phyloP scores from a whole-genome alignment of 2,329 filamentous ascomycete genomes.

The Cladosporium sp. region DNA sequence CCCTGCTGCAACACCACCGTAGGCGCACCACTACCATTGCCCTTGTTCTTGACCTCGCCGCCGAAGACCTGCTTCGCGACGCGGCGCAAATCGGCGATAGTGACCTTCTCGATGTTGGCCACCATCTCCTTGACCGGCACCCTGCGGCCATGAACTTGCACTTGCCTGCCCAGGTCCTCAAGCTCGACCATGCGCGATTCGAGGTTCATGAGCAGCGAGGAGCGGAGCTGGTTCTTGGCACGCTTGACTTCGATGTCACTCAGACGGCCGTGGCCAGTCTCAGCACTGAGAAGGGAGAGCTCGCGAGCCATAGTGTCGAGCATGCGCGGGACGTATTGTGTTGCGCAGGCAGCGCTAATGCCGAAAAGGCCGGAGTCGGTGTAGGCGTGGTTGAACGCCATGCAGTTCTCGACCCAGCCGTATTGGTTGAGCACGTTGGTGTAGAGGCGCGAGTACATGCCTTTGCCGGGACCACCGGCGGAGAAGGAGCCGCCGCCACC shows the following conservation, averaged over 20 bases:
- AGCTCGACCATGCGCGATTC: constrained; percentile 96
- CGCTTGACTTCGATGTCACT: constrained; percentile 75
- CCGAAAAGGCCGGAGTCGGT: constrained; percentile 94
- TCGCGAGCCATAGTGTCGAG: constrained; percentile 94
- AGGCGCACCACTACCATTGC: constrained; percentile 77
- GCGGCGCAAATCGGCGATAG: constrained; percentile 71
- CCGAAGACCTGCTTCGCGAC: constrained; percentile 77
- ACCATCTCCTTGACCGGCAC: constrained; percentile 94
- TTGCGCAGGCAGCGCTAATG: constrained; percentile 81
- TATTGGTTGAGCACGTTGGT: constrained; percentile 97
- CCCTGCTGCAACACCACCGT: constrained; percentile 95
- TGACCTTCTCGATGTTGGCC: constrained; percentile 74
- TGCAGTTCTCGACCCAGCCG: constrained; percentile 93
- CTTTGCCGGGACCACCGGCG: constrained; percentile 92
- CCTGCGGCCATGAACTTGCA: constrained; percentile 94
- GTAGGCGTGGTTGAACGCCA: constrained; percentile 97
- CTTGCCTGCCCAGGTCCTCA: constrained; percentile 89
- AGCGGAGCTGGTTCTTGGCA: constrained; percentile 94
- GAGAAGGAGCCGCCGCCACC: constrained; percentile 96
- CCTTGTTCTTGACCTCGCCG: constrained; percentile 70
- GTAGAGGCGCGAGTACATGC: constrained; percentile 97
- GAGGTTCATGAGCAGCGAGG: constrained; percentile 90
- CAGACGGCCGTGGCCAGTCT: constrained; percentile 69
- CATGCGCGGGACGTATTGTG: constrained; percentile 74
- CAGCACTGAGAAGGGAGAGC: constrained; percentile 71